Evolutionary conservation across 129 eudicot genomes (phyloP).

Genomic region (Flaveria bidentis): DNA sequence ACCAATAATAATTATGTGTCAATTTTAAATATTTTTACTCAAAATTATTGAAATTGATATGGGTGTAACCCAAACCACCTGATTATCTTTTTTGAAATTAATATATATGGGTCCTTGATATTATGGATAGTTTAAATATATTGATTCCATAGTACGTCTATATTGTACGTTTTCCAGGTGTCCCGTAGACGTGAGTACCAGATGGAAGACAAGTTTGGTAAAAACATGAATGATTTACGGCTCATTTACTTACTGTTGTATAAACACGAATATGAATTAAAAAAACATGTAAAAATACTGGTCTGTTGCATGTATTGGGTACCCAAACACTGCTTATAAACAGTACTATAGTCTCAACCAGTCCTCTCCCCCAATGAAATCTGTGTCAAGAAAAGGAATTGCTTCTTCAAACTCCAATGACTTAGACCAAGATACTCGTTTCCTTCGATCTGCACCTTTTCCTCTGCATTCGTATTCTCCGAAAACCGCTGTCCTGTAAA

Average conservation of each 20-base stretch:
- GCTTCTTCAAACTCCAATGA: slow-evolving; percentile 48
- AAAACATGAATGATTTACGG: not conserved
- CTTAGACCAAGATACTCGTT: slow-evolving; percentile 65
- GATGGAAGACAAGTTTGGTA: not conserved
- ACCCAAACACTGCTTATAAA: slow-evolving; percentile 14
- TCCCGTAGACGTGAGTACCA: not conserved
- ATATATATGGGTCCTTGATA: no score
- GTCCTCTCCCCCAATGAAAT: slow-evolving; percentile 58
- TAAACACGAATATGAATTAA: not conserved
- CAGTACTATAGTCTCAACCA: slow-evolving; percentile 68
- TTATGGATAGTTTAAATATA: no score
- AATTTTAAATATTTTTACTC: no score
- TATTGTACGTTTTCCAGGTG: no score
- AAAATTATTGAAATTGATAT: no score
- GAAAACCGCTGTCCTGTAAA: slow-evolving; percentile 61
- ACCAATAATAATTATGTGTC: no score
- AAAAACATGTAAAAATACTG: not conserved
- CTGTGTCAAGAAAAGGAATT: slow-evolving; percentile 50
- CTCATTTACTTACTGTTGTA: not conserved
- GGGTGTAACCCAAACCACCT: no score
- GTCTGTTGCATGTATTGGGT: not conserved
- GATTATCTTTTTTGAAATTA: no score
- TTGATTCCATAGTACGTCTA: no score
- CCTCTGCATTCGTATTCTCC: slow-evolving; percentile 83
- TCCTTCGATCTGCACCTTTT: slow-evolving; percentile 64